Conservation (phyloP, 345 rosid species). For the Eucalyptus curtisii region DNA sequence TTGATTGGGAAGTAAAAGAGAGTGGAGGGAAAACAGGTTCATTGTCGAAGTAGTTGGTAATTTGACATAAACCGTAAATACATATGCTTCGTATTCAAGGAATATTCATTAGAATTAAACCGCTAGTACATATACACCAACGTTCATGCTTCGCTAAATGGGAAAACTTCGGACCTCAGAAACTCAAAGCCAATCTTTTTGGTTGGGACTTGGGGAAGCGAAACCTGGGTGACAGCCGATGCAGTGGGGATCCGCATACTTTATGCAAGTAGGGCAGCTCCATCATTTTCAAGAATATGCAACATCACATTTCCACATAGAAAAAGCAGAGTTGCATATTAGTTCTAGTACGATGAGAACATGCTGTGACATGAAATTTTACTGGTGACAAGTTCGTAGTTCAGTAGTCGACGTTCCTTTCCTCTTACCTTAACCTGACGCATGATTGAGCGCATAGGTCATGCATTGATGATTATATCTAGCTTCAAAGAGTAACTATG, state of each 20-base stretch:
- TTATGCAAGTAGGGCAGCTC: background rate
- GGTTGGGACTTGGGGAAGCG: background rate
- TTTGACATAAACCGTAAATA: background rate
- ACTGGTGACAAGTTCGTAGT: background rate
- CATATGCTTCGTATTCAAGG: background rate
- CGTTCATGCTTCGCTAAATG: background rate
- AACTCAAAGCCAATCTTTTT: background rate
- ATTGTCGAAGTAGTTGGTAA: background rate
- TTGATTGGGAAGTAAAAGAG: background rate
- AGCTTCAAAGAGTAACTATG: background rate
- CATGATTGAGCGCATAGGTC: background rate
- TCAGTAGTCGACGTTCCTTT: background rate
- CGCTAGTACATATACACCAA: background rate
- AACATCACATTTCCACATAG: background rate
- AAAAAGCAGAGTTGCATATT: background rate
- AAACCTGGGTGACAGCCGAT: background rate
- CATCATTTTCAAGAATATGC: background rate
- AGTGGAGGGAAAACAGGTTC: background rate
- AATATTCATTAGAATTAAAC: no score
- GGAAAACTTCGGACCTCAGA: background rate
- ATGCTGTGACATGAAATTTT: background rate
- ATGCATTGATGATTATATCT: background rate
- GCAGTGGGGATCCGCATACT: background rate
- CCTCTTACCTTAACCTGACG: background rate
- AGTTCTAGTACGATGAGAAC: background rate